Base-by-base conservation (phyloP, 2,329 filamentous ascomycete species). In the Westerdykella aurantiaca region DNA sequence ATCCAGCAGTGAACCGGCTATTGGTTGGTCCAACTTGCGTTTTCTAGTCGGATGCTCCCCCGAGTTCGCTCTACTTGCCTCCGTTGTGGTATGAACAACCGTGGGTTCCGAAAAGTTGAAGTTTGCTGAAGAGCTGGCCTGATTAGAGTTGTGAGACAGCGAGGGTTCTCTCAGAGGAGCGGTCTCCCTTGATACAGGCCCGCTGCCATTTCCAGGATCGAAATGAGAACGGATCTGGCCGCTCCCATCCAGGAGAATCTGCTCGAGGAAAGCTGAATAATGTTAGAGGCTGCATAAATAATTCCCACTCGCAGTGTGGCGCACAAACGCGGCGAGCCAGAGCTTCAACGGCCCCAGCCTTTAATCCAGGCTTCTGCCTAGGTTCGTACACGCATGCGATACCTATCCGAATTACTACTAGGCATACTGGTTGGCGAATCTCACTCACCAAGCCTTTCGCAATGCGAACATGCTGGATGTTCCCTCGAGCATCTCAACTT, bases 331-430 rank as follows among this genome's bases (percentile, higher is more conserved):
- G 61, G 38, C 60, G 56, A 22, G 60, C 57, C 48, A 64, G 55
- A 17, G 57, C 61, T 39, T 64, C 61, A 16, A 64, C 51, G 10
- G 61, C 61, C 10, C 61, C 61, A 12, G 60, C 56, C 42, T 64
- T 64, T 14, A 64, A 45, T 1, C 61, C 61, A 6, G 61, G 61
- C 44, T 63, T 64, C 31, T 63, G 60, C 43, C 61, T 64, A 21
- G 61, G 55, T 18, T 54, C 53, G 35, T 64, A 64, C 5, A 57
- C 47, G 38, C 61, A 64, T 17, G 57, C 53, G 5, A 60, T 58
- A 3, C 53, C 61, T 64, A 14, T 7, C 31, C 37, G 16, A 45
- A 57, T 44, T 58, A 51, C 34, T 37, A 45, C 11, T 31, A 12
- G 11, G 12, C 33, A 14, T 41, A 23, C 38, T 7, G 7, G 14